phyloP scores from a whole-genome alignment of 805 yeast genomes.

The Hanseniaspora singularis region DNA sequence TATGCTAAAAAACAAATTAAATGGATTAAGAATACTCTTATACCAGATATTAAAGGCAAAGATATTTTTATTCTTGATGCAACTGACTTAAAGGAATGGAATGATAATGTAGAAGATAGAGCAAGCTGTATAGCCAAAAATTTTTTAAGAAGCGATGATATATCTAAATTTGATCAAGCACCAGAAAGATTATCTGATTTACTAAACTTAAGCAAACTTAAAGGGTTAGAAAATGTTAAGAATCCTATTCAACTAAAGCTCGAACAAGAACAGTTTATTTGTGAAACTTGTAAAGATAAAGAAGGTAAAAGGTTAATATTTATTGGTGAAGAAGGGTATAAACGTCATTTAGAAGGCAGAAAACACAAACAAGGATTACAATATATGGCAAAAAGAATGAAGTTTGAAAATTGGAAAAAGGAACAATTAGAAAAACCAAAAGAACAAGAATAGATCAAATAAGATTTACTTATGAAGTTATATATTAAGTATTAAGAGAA shows the following conservation, averaged over 20 bases:
- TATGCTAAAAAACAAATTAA: conserved; percentile 82
- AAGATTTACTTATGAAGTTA: conserved; percentile 24
- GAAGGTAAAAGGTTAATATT: conserved; percentile 46
- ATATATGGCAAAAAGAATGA: conserved; percentile 39
- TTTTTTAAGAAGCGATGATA: conserved; percentile 27
- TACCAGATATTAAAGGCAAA: conserved; percentile 56
- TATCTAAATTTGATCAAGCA: conserved; percentile 23
- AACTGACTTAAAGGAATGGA: conserved; percentile 56
- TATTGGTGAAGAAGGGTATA: conserved; percentile 64
- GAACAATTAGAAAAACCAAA: conserved; percentile 3
- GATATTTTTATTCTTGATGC: conserved; percentile 63
- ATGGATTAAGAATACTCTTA: conserved; percentile 70
- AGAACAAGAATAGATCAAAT: conserved; percentile 17
- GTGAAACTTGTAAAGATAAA: conserved; percentile 52
- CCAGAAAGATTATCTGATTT: conserved; percentile 32
- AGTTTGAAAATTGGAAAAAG: conserved; percentile 37
- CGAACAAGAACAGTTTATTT: conserved; percentile 52
- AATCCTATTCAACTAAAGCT: conserved; percentile 24
- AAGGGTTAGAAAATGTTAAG: conserved; percentile 15
- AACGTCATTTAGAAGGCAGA: conserved; percentile 53
- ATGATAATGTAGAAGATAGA: conserved; percentile 38
- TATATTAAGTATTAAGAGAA: conserved; percentile 29
- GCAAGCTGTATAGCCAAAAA: conserved; percentile 41
- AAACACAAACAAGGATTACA: conserved; percentile 49
- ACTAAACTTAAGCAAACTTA: conserved; percentile 16